Evolutionary conservation across 2,329 filamentous ascomycete species (phyloP).

Genomic region (Macrophomina tecta): DNA sequence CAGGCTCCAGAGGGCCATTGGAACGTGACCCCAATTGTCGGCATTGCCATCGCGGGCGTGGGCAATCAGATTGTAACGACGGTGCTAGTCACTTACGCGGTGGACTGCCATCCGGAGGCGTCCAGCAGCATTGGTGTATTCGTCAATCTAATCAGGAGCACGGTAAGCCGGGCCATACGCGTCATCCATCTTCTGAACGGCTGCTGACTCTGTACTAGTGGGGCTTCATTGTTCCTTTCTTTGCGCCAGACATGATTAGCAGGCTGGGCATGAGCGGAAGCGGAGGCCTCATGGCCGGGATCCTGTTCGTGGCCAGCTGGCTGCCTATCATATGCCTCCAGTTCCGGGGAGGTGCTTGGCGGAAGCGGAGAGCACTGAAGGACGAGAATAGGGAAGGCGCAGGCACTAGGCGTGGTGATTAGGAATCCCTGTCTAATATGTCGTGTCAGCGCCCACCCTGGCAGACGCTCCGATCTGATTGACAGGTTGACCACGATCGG

Average conservation of each 20-base stretch:
- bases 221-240: conserved; percentile 51
- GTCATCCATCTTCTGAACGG: background rate
- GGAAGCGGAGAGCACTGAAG: conserved; percentile 19
- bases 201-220: conserved; percentile 33
- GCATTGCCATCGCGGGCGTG: conserved; percentile 56
- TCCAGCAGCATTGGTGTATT: conserved; percentile 64
- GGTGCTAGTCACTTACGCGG: conserved; percentile 64
- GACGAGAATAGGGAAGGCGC: background rate
- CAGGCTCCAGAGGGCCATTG: conserved; percentile 53
- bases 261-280: conserved; percentile 44
- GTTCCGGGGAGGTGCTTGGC: conserved; percentile 12
- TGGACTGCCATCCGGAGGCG: conserved; percentile 62
- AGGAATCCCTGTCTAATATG: background rate
- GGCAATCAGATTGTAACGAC: conserved; percentile 69
- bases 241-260: conserved; percentile 49
- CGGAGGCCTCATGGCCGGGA: conserved; percentile 45
- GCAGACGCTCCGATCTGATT: background rate
- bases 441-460: background rate
- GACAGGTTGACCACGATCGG: background rate
- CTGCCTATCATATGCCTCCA: conserved; percentile 37
- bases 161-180: background rate
- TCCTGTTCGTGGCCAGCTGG: conserved; percentile 34
- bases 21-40: conserved; percentile 64
- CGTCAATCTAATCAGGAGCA: conserved; percentile 62
- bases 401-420: conserved; percentile 10